Conservation (phyloP, 805 yeast genomes). For the Lachancea quebecensis region DNA sequence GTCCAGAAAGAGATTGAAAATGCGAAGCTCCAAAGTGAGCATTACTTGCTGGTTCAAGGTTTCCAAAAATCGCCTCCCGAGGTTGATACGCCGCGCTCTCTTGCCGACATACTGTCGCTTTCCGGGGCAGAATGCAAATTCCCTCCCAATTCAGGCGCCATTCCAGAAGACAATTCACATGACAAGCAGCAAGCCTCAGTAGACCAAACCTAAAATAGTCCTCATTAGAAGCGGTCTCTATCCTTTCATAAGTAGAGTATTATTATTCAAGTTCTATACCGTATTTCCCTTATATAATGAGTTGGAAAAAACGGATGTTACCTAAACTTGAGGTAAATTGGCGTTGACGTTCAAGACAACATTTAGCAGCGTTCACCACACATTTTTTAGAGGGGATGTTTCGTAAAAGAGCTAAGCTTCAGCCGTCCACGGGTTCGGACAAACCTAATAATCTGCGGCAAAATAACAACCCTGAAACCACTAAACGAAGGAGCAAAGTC, state of each 20-base stretch:
- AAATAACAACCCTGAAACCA: neutral
- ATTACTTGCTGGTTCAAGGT: conserved; percentile 6
- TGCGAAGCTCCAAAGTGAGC: neutral
- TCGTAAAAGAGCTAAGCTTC: conserved; percentile 2
- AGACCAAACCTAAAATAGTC: no score
- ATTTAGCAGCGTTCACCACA: no score
- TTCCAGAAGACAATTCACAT: neutral
- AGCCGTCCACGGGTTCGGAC: neutral
- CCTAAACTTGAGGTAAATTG: no score
- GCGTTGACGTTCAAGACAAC: no score
- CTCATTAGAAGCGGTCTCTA: no score
- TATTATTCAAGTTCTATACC: no score
- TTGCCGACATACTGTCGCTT: conserved; percentile 17
- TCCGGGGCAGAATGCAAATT: neutral
- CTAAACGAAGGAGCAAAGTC: conserved; percentile 8
- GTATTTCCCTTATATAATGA: no score
- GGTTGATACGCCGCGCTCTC: conserved; percentile 23
- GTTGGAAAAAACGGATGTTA: no score
- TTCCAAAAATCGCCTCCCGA: conserved; percentile 5
- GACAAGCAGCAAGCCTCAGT: no score
- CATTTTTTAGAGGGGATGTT: neutral
- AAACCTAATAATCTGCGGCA: neutral
- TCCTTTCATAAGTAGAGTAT: no score
- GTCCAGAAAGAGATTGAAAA: neutral
- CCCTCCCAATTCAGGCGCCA: neutral